Evolutionary conservation across 2,329 filamentous ascomycete species (phyloP), one percentile per base, ranked within the genome.

Genomic region (Alternaria metachromatica): DNA sequence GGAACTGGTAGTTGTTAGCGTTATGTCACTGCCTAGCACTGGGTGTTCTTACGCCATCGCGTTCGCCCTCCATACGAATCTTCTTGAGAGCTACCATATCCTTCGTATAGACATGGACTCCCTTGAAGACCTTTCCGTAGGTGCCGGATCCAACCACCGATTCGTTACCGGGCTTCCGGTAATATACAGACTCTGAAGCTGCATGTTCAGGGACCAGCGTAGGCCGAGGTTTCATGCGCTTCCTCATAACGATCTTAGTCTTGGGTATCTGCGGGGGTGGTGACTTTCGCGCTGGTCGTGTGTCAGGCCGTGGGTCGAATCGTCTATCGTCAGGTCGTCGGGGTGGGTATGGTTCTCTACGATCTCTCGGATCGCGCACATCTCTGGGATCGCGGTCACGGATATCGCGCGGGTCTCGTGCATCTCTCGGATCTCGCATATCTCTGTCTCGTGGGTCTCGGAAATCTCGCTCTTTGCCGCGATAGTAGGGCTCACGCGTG

Each of bases 71-170:
- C 94, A 97, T 97, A 11, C 93, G 90, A 65, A 97, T 96, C 73
- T 92, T 91, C 82, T 97, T 97, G 63, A 97, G 84, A 2, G 94
- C 94, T 23, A 96, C 94, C 63, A 92, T 86, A 44, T 89, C 88
- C 71, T 92, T 92, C 2, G 92, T 97, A 77, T 96, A 96, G n/a
- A 96, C 92, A 74, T 97, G 93, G 9, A 94, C 84, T n/a, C 89
- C 94, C 78, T 97, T 97, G 84, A 96, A 97, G 5, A 97, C 94
- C 79, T 97, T 97, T 56, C 93, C 96, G 73, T 97, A 98, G 0
- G 95, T 98, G 11, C 95, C 95, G 46, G 95, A 97, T 15, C 95
- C 95, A 20, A 98, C 91, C 0, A 98, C 95, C 0, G 95, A 98
- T 78, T 97, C 95, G 72, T 98, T 97, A n/a, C 95, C 95, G 2